Evolutionary conservation across 1,139 yeast genomes (phyloP).

Genomic region (Geotrichum reessii): DNA sequence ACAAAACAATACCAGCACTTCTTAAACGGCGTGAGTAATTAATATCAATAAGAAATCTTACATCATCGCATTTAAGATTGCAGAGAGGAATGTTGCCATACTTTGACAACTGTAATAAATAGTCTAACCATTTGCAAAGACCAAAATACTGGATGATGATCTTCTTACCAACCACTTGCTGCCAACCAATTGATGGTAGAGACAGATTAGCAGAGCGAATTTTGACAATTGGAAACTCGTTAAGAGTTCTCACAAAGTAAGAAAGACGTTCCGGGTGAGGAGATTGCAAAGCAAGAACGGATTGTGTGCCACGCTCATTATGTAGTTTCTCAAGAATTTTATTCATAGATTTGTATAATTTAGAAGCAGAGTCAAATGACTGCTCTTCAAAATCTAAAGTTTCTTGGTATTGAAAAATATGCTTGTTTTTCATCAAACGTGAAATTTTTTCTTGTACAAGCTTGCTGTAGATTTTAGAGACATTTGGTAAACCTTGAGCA

Average conservation of each 20-base stretch:
- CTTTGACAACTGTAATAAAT: constrained; percentile 58
- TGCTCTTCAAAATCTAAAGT: constrained; percentile 22
- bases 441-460: constrained; percentile 45
- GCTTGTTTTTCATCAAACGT: constrained; percentile 36
- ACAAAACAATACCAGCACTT: constrained; percentile 62
- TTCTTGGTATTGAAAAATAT: constrained; percentile 31
- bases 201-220: constrained; percentile 45
- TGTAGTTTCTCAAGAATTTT: constrained; percentile 51
- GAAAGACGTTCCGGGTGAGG: constrained; percentile 45
- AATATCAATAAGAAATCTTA: constrained; percentile 75
- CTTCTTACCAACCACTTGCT: constrained; percentile 59
- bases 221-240: constrained; percentile 57
- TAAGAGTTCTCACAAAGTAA: constrained; percentile 30
- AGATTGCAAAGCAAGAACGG: constrained; percentile 67
- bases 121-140: constrained; percentile 67
- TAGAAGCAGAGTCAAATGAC: constrained; percentile 19
- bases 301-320: constrained; percentile 63
- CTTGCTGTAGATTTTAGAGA: constrained; percentile 54
- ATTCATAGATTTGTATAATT: constrained; percentile 30
- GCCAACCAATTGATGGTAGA: constrained; percentile 87
- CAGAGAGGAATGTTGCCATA: constrained; percentile 83
- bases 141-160: constrained; percentile 67
- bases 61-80: constrained; percentile 69
- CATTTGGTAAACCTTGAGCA: constrained; percentile 61
- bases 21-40: constrained; percentile 74